A percentile compares a stretch with the other conserved stretches of the same genome.
phyloP scores from a whole-genome alignment of 2,329 filamentous ascomycete genomes.

The Aspergillus niger region DNA sequence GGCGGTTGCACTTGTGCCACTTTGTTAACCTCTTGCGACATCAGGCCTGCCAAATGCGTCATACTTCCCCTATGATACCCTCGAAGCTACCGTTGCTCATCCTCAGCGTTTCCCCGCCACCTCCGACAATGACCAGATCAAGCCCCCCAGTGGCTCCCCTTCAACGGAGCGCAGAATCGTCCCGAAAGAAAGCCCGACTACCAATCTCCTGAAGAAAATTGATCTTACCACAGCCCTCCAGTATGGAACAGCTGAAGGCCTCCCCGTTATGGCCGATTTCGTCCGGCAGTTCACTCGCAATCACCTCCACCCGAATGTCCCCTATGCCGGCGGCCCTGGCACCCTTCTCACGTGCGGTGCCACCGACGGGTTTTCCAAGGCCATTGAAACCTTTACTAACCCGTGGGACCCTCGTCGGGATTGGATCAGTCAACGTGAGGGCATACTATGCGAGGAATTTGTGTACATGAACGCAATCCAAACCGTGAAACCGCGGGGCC shows the following conservation, averaged over 20 bases:
- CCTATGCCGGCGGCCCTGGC: slow-evolving; percentile 75
- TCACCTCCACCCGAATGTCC: slow-evolving; percentile 76
- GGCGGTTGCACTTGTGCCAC: not conserved
- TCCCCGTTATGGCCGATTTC: slow-evolving; percentile 76
- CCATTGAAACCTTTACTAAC: slow-evolving; percentile 73
- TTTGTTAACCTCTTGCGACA: slow-evolving; percentile 2
- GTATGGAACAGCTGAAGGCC: slow-evolving; percentile 81
- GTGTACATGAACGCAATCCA: slow-evolving; percentile 77
- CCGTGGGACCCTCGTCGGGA: slow-evolving; percentile 71
- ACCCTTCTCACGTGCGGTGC: slow-evolving; percentile 78
- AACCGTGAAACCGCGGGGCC: slow-evolving; percentile 65
- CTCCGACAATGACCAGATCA: slow-evolving; percentile 55
- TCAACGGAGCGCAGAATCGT: slow-evolving; percentile 64
- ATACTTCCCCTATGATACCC: slow-evolving; percentile 88
- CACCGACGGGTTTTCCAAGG: slow-evolving; percentile 83
- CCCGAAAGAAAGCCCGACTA: slow-evolving; percentile 64
- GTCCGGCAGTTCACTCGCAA: slow-evolving; percentile 75
- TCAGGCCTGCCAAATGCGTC: slow-evolving; percentile 75
- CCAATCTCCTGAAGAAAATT: slow-evolving; percentile 68
- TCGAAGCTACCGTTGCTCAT: slow-evolving; percentile 77
- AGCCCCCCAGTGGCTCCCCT: slow-evolving; percentile 31
- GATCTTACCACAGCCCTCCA: slow-evolving; percentile 81
- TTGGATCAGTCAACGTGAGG: slow-evolving; percentile 69
- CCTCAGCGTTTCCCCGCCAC: slow-evolving; percentile 74
- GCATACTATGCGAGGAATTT: slow-evolving; percentile 76